Conservation (phyloP, 371 early-diverging fungal species). For the Rhizomucor miehei region DNA sequence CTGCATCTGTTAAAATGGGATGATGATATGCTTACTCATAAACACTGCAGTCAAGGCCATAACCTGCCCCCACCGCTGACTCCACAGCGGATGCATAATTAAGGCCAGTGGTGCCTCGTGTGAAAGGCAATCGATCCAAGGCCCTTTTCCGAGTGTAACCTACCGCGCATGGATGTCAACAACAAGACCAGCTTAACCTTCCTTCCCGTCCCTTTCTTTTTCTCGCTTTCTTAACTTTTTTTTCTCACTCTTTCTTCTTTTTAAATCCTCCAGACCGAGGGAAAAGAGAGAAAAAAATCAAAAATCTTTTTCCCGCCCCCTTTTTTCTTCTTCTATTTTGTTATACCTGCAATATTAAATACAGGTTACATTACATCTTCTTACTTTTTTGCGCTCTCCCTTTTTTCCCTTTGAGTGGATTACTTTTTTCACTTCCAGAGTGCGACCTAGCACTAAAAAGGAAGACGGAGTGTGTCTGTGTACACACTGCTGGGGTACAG, state of each 20-base stretch:
- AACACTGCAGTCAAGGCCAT: slow-evolving; percentile 5
- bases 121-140: background rate
- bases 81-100: slow-evolving; percentile 38
- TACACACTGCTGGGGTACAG: background rate
- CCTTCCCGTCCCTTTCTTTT: slow-evolving; percentile 6
- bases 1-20: slow-evolving; percentile 2
- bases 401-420: too few species aligned
- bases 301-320: background rate
- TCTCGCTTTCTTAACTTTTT: slow-evolving; percentile 10
- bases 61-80: slow-evolving; percentile 39
- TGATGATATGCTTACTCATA: slow-evolving; percentile 1
- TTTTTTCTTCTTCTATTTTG: slow-evolving; percentile 1
- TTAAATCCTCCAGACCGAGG: background rate
- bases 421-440: too few species aligned
- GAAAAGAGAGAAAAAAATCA: background rate
- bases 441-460: too few species aligned
- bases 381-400: slow-evolving; percentile 4
- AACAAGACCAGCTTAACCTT: slow-evolving; percentile 4
- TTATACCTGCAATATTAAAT: background rate
- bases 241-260: slow-evolving; percentile 5
- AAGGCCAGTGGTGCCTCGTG: slow-evolving; percentile 6
- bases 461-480: too few species aligned
- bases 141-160: slow-evolving; percentile 5
- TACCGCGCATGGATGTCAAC: slow-evolving; percentile 10
- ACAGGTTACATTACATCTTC: background rate